Percentiles rank a stretch among this genome's conserved stretches.
Evolutionary conservation across 2,329 filamentous ascomycete species (phyloP).

Genomic region (Colletotrichum liaoningense): DNA sequence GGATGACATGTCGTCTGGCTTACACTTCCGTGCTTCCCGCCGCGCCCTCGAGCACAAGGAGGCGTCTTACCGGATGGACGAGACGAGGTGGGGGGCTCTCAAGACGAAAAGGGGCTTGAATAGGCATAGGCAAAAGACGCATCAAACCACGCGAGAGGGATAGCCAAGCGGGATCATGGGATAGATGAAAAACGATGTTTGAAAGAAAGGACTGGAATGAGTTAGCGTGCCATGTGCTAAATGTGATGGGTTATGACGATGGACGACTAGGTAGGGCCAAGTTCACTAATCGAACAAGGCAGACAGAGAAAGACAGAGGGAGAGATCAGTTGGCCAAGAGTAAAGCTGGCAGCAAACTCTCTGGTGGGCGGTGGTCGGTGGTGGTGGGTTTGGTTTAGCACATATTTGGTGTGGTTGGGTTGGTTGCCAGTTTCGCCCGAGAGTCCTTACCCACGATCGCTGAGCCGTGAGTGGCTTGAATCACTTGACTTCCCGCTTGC

Average conservation of each 20-base stretch:
- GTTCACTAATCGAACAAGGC: not conserved
- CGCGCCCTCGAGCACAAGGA: not conserved
- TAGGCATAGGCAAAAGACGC: not conserved
- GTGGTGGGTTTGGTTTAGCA: no score
- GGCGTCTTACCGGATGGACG: not conserved
- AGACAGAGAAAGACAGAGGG: no score
- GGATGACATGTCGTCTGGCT: constrained; percentile 24
- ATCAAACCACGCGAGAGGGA: not conserved
- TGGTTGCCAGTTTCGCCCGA: constrained; percentile 26
- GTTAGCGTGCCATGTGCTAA: constrained; percentile 3
- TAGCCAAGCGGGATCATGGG: not conserved
- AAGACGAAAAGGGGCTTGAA: not conserved
- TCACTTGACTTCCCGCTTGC: not conserved
- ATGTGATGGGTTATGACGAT: not conserved
- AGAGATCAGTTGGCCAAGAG: not conserved
- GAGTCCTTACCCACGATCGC: constrained; percentile 33
- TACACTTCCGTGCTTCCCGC: not conserved
- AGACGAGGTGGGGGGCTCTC: not conserved
- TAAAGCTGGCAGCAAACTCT: not conserved
- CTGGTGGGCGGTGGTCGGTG: not conserved
- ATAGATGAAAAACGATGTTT: not conserved
- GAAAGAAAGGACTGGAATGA: not conserved
- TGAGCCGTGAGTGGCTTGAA: constrained; percentile 15
- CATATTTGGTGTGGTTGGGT: no score
- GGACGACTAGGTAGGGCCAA: not conserved